These are phyloP conservation scores for Porogramme epimiltina DNA, from an alignment of 1,284 basidiomycete species.

Conservation along the genomic window DNA sequence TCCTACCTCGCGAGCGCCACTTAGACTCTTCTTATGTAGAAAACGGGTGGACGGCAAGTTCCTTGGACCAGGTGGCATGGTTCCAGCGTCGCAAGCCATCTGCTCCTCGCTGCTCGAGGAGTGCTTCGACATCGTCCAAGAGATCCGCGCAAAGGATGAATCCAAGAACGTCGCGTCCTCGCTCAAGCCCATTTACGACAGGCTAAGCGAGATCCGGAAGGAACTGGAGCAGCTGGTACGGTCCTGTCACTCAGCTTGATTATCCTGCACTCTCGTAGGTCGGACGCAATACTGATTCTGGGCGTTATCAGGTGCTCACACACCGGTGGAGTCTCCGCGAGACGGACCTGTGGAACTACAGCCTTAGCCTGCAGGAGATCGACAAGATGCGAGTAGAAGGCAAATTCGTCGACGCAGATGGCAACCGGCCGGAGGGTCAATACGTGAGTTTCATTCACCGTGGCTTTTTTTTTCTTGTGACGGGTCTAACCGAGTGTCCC, in stretches of 20 bases:
- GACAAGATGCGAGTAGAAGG: constrained; percentile 97
- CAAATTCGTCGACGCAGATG: constrained; percentile 95
- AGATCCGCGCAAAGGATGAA: constrained; percentile 93
- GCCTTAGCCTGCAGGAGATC: constrained; percentile 92
- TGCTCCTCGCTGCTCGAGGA: constrained; percentile 92
- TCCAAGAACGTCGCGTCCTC: constrained; percentile 88
- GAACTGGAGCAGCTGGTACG: constrained; percentile 87
- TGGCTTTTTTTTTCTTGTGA: not conserved
- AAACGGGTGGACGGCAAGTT: constrained; percentile 97
- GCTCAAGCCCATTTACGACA: constrained; percentile 94
- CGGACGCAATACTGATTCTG: too few species aligned
- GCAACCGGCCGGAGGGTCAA: constrained; percentile 89
- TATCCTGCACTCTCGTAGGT: too few species aligned
- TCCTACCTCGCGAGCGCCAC: constrained; percentile 23
- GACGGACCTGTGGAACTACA: constrained; percentile 96
- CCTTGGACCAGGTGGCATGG: constrained; percentile 87
- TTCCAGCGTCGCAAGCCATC: constrained; percentile 90
- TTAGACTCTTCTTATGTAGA: constrained; percentile 35
- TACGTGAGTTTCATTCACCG: constrained; percentile 58
- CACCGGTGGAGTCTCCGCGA: constrained; percentile 97
- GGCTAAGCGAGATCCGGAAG: constrained; percentile 82
- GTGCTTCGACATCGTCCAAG: constrained; percentile 96
- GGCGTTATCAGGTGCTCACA: constrained; percentile 55
- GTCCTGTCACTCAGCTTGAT: not conserved
- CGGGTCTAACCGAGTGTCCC: constrained; percentile 1